phyloP scores from a whole-genome alignment of 2,329 filamentous ascomycete species.

The Gaeumannomyces tritici region DNA sequence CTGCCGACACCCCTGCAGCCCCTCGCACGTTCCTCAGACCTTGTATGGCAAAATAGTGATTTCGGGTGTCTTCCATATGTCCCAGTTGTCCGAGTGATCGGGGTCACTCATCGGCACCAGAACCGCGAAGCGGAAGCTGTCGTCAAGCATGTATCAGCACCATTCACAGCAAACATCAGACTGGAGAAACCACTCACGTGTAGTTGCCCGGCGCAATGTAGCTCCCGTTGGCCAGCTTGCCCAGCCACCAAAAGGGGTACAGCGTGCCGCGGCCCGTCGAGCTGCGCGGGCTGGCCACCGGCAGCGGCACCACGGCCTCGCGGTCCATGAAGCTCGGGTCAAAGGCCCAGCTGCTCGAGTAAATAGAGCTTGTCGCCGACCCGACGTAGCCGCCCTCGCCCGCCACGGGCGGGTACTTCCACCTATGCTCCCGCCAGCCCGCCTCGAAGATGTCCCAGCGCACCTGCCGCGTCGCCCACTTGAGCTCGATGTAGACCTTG shows the following conservation, averaged over 20 bases:
- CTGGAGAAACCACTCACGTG: conserved; percentile 8
- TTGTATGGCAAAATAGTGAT: background rate
- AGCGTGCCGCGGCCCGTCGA: conserved; percentile 8
- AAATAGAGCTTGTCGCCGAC: conserved; percentile 10
- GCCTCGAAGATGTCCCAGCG: conserved; percentile 18
- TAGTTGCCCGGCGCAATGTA: conserved; percentile 21
- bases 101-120: conserved; percentile 6
- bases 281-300: conserved; percentile 11
- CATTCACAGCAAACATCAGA: background rate
- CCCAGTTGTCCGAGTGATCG: conserved; percentile 11
- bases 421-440: conserved; percentile 12
- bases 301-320: conserved; percentile 6
- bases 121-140: too few species aligned
- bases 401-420: conserved; percentile 15
- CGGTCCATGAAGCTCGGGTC: background rate
- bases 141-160: too few species aligned
- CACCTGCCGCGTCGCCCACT: conserved; percentile 16
- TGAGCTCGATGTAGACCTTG: conserved; percentile 14
- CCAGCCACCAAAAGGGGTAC: conserved; percentile 10
- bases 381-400: conserved; percentile 14
- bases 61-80: conserved; percentile 6
- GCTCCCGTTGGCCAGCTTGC: conserved; percentile 17
- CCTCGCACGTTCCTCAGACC: background rate
- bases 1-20: too few species aligned
- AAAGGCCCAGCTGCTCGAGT: background rate